Conservation (phyloP, 1,284 basidiomycete genomes). For the Testicularia cyperi region DNA sequence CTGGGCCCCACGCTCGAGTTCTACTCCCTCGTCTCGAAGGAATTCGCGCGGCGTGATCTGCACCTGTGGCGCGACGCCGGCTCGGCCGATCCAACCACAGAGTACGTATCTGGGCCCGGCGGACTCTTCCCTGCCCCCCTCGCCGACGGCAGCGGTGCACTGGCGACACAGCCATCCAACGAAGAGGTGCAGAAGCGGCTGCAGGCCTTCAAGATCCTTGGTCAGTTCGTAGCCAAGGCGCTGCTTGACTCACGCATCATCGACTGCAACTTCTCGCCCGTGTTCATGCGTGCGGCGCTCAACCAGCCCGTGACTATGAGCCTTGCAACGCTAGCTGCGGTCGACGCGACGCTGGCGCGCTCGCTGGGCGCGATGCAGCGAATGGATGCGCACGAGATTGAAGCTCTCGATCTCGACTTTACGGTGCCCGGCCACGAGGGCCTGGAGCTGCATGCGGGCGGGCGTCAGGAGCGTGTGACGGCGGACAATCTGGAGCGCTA, state of each 20-base stretch:
- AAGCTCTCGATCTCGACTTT: slow-evolving; percentile 89
- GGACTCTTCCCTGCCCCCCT: slow-evolving; percentile 85
- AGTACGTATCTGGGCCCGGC: slow-evolving; percentile 65
- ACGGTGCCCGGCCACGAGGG: slow-evolving; percentile 87
- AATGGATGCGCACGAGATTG: slow-evolving; percentile 68
- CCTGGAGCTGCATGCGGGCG: slow-evolving; percentile 83
- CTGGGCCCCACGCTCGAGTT: slow-evolving; percentile 98
- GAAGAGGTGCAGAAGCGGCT: slow-evolving; percentile 60
- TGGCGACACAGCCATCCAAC: not conserved
- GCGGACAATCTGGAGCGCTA: slow-evolving; percentile 86
- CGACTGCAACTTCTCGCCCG: slow-evolving; percentile 87
- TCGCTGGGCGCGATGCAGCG: slow-evolving; percentile 76
- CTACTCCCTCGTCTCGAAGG: slow-evolving; percentile 87
- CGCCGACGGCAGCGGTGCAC: slow-evolving; percentile 1
- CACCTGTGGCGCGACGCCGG: slow-evolving; percentile 85
- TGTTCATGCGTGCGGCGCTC: slow-evolving; percentile 84
- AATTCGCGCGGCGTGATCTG: slow-evolving; percentile 82
- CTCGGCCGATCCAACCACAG: slow-evolving; percentile 24
- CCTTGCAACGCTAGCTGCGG: slow-evolving; percentile 70
- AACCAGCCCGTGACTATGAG: slow-evolving; percentile 80
- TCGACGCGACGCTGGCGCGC: slow-evolving; percentile 80
- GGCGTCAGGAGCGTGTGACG: slow-evolving; percentile 76
- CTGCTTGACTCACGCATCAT: slow-evolving; percentile 96
- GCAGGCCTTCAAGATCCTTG: slow-evolving; percentile 83
- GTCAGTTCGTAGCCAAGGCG: slow-evolving; percentile 96